Evolutionary conservation across 495 filamentous ascomycete genomes (phyloP), one percentile per base, ranked within the genome.

Genomic region (Corynascus novoguineensis): DNA sequence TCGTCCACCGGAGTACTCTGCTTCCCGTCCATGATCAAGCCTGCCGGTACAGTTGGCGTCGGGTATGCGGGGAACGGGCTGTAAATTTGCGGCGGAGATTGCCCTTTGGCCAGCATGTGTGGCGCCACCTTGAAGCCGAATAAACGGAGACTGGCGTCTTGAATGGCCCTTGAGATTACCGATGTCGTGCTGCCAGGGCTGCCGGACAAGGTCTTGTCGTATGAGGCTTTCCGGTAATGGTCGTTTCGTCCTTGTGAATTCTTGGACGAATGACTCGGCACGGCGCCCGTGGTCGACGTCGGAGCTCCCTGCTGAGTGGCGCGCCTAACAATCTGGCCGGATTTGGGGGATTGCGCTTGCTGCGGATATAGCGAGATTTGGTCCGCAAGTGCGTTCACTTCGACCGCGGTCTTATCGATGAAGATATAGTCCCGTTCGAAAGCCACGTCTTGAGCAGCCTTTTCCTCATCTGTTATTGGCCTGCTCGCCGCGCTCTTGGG

Each of bases 381-480:
- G 67, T 98, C 93, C 9, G 93, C 93, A 66, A 98, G 89, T 4
- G 93, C 92, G 73, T 98, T 97, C 27, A 97, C 92, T 69, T 97
- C 90, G 4, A 97, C 91, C 8, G 86, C 86, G 50, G 86, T 85
- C 75, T 97, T 97, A 71, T 98, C 95, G 19, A 98, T 89, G 17
- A 98, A 73, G 32, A 98, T 92, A 61, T 97, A 98, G 62, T 97
- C 93, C 60, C 91, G 79, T 65, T 95, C 90, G 66, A 95, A 88
- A 1, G 88, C 89, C 5, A 93, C 83, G 53, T 95, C 92, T 61
- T 96, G 89, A 11, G 87, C 90, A 21, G 88, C 88, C 55, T 79
- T 81, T 60, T 92, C 89, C 29, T 81, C 86, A 45, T 90, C 83
- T 38, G 73, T 74, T 4, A 73, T 44, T 19, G 70, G 70, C 48